Evolutionary conservation across 2,329 filamentous ascomycete genomes (phyloP).

Genomic region (Ceratocystis diversiconidia): DNA sequence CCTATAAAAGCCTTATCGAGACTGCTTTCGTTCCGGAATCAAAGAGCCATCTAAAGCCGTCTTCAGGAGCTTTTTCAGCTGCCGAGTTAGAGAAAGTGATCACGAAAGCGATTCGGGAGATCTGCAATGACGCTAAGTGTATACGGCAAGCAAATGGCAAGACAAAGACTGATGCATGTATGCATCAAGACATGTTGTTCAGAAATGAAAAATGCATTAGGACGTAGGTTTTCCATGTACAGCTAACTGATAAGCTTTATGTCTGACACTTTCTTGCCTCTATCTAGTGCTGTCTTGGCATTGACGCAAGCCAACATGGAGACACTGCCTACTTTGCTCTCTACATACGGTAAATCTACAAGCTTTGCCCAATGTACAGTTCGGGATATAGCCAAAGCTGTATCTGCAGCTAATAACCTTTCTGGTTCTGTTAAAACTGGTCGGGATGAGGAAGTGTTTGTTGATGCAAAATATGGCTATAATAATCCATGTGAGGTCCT

Average conservation of each 20-base stretch:
- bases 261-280: not conserved
- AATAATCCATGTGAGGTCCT: slow-evolving; percentile 25
- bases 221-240: not conserved
- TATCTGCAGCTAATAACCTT: slow-evolving; percentile 23
- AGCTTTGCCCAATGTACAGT: slow-evolving; percentile 21
- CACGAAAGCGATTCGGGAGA: not conserved
- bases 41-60: not conserved
- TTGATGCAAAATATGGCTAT: slow-evolving; percentile 24
- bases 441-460: slow-evolving; percentile 22
- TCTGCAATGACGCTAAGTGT: not conserved
- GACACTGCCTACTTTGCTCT: slow-evolving; percentile 21
- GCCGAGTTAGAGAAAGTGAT: not conserved
- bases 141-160: not conserved
- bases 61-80: not conserved
- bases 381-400: slow-evolving; percentile 24
- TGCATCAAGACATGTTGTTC: not conserved
- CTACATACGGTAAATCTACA: slow-evolving; percentile 21
- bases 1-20: not conserved
- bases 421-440: slow-evolving; percentile 24
- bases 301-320: not conserved
- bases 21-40: not conserved
- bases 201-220: not conserved
- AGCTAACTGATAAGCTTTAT: not conserved
- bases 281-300: not conserved
- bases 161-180: not conserved